Base-by-base conservation (phyloP, 176 grass and related monocot species). In the Oryza longistaminata region DNA sequence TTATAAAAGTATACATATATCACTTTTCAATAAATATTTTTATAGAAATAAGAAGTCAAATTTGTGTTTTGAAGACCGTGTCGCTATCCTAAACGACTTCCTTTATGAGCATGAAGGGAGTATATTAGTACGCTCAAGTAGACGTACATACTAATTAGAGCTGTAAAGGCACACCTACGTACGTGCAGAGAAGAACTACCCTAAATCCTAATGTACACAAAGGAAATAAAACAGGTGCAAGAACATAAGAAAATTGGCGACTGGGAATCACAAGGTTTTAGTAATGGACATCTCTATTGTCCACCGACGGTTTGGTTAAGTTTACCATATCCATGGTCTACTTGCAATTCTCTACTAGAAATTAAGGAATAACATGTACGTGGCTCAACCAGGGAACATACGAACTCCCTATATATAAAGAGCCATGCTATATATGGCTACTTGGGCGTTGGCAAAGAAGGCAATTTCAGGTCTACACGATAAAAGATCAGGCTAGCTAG, bases 351-450 rank as follows among this genome's bases (percentile, higher is more conserved):
- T 83, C 29, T 77, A 82, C 40, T 34, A 76, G 71, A 65, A 72
- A 17, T 48, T 34, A 64, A 70, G 16, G 70, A 40, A 68, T 85
- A 42, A 64, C 45, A 90, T 83, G 73, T 90, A 58, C 53, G 53
- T 58, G 49, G 83, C 72, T 77, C 75, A 25, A 78, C 76, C 75
- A 27, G 8, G 22, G 25, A 58, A 21, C 88, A 35, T 58, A 45
- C 78, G 53, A 76, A 43, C 31, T 81, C 66, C 79, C 21, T 49
- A 4, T 76, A 73, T 90, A 55, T 77, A 77, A 82, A 90, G 64
- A 52, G 31, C 39, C 43, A 85, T 26, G 77, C 77, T 70, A 44
- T 64, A n/a, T 58, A 58, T 19, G 52, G 72, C 44, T 49, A 43
- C 66, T 71, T 73, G 43, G 74, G 19, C 71, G 55, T 64, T 7